These are phyloP conservation scores for Boletus austroedulis DNA, from an alignment of 1,284 basidiomycete species.

Conservation along the genomic window DNA sequence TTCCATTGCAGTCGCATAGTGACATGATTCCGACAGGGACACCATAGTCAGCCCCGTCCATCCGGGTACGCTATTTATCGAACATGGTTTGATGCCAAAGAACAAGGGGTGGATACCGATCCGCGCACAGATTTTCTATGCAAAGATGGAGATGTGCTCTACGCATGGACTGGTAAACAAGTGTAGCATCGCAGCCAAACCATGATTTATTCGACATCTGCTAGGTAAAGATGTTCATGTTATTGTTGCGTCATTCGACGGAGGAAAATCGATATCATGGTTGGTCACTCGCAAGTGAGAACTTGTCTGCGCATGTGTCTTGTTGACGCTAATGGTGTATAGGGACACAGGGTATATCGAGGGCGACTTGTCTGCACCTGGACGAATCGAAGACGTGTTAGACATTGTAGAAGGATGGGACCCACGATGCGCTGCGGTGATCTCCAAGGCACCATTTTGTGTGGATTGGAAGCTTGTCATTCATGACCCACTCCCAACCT, in stretches of 20 bases:
- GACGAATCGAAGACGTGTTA: constrained; percentile 30
- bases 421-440: constrained; percentile 29
- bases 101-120: constrained; percentile 27
- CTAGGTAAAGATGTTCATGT: constrained; percentile 31
- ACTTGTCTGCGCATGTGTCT: neutral
- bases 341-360: constrained; percentile 29
- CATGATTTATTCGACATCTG: neutral
- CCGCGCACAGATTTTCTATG: constrained; percentile 24
- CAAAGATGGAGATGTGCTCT: constrained; percentile 23
- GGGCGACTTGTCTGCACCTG: constrained; percentile 26
- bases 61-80: constrained; percentile 34
- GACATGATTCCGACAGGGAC: constrained; percentile 17
- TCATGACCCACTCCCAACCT: constrained; percentile 33
- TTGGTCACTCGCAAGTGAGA: constrained; percentile 26
- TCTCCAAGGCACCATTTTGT: constrained; percentile 28
- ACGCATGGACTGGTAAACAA: constrained; percentile 24
- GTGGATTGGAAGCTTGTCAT: constrained; percentile 36
- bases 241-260: constrained; percentile 20
- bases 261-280: constrained; percentile 24
- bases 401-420: constrained; percentile 32
- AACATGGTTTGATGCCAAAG: constrained; percentile 29
- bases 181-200: neutral
- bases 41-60: constrained; percentile 30
- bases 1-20: neutral
- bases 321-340: neutral